These are phyloP conservation scores for Panicum miliaceum DNA, from an alignment of 176 grass and related monocot species.

Conservation along the genomic window DNA sequence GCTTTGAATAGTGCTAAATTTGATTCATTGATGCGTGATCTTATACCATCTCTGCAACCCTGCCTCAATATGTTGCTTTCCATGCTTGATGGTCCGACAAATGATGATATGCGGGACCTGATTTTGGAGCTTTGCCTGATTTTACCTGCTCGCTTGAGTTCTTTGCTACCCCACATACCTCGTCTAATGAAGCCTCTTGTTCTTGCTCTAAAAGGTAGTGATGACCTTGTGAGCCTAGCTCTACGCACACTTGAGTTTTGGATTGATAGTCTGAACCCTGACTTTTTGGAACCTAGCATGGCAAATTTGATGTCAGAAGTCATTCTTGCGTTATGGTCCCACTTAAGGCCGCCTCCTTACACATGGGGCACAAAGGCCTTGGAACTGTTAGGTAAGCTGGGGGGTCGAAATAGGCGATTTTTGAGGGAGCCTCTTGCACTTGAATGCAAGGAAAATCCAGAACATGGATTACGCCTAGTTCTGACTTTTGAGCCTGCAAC, in stretches of 20 bases:
- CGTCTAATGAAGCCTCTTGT: slow-evolving; percentile 97
- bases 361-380: slow-evolving; percentile 91
- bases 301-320: slow-evolving; percentile 98
- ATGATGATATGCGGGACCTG: slow-evolving; percentile 92
- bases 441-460: slow-evolving; percentile 98
- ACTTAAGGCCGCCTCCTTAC: slow-evolving; percentile 89
- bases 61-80: slow-evolving; percentile 97
- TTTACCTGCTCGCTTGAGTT: slow-evolving; percentile 95
- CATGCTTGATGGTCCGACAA: slow-evolving; percentile 92
- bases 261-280: slow-evolving; percentile 99
- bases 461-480: slow-evolving; percentile 94
- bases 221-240: slow-evolving; percentile 93
- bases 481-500: slow-evolving; percentile 98
- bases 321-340: slow-evolving; percentile 98
- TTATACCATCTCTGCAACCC: slow-evolving; percentile 93
- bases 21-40: slow-evolving; percentile 93
- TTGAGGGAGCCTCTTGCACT: slow-evolving; percentile 82
- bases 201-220: slow-evolving; percentile 92
- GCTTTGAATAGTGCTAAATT: slow-evolving; percentile 96
- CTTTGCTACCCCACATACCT: slow-evolving; percentile 96
- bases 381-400: slow-evolving; percentile 92
- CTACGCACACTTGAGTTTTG: slow-evolving; percentile 97
- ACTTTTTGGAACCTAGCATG: slow-evolving; percentile 99
- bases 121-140: slow-evolving; percentile 93
- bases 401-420: slow-evolving; percentile 94